phyloP scores from a whole-genome alignment of 1,139 yeast genomes.

The Scheffersomyces lignicola region DNA sequence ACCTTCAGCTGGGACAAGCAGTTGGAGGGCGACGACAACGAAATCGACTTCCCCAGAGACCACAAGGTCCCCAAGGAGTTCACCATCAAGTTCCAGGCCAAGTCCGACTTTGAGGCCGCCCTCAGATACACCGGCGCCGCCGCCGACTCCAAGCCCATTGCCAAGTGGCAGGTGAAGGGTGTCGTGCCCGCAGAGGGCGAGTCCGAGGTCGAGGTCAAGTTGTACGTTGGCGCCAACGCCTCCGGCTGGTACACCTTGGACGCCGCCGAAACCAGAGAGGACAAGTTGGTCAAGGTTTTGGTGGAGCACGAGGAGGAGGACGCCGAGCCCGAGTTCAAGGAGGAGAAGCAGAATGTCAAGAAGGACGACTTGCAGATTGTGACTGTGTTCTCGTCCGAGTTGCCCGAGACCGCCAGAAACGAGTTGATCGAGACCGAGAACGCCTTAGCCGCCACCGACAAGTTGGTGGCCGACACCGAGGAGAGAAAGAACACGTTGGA shows the following conservation, averaged over 20 bases:
- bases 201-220: constrained; percentile 79
- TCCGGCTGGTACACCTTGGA: constrained; percentile 94
- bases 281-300: constrained; percentile 81
- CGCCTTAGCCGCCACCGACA: constrained; percentile 84
- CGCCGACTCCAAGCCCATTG: constrained; percentile 69
- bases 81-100: constrained; percentile 90
- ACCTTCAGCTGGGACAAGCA: constrained; percentile 95
- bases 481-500: constrained; percentile 98
- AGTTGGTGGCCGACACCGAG: constrained; percentile 97
- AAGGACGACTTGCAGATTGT: constrained; percentile 70
- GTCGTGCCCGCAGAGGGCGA: constrained; percentile 79
- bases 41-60: constrained; percentile 84
- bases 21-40: constrained; percentile 89
- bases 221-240: constrained; percentile 96
- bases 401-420: constrained; percentile 59
- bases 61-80: constrained; percentile 93
- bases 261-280: constrained; percentile 94
- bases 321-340: constrained; percentile 84
- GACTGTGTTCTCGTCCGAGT: constrained; percentile 62
- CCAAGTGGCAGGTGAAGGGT: constrained; percentile 85
- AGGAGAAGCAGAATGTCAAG: constrained; percentile 92
- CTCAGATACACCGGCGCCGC: constrained; percentile 82
- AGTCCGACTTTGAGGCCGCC: constrained; percentile 81
- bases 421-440: constrained; percentile 77
- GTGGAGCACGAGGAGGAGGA: constrained; percentile 58